Percentiles rank a stretch among this genome's conserved stretches.
Conservation (phyloP, 257 asterid species). For the Fraxinus quadrangulata region DNA sequence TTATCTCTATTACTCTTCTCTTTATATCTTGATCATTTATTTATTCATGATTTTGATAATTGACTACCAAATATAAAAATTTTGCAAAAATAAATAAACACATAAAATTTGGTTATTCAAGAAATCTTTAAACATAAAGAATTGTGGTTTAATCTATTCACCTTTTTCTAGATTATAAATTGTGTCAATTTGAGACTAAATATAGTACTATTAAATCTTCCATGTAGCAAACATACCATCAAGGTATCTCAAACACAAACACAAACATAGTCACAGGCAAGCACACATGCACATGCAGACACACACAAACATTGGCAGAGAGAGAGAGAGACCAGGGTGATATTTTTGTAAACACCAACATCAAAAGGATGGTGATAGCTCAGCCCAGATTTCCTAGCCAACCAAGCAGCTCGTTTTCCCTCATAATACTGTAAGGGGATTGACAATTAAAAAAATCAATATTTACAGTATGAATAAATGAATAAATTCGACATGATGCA, state of each 20-base stretch:
- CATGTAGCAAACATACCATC: neutral
- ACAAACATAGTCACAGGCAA: too few relatives aligned
- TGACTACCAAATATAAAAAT: too few relatives aligned
- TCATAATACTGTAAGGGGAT: conserved; percentile 58
- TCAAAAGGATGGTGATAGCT: conserved; percentile 78
- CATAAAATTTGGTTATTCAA: too few relatives aligned
- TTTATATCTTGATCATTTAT: too few relatives aligned
- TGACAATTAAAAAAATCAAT: conserved; percentile 26
- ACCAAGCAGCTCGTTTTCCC: conserved; percentile 80
- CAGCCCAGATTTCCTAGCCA: conserved; percentile 88
- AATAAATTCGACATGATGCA: neutral
- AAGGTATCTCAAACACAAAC: neutral
- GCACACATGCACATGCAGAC: neutral
- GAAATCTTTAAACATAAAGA: neutral
- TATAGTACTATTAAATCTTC: neutral
- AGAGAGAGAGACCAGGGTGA: conserved; percentile 56
- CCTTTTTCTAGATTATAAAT: neutral
- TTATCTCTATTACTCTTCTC: neutral
- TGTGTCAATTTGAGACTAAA: neutral
- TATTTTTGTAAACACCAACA: conserved; percentile 67
- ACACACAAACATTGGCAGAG: conserved; percentile 1
- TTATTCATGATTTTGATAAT: neutral
- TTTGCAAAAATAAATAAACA: too few relatives aligned
- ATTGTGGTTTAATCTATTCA: neutral
- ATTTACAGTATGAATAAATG: conserved; percentile 8